These are phyloP conservation scores for Alternaria atra DNA, from an alignment of 2,329 filamentous ascomycete species.

Conservation along the genomic window DNA sequence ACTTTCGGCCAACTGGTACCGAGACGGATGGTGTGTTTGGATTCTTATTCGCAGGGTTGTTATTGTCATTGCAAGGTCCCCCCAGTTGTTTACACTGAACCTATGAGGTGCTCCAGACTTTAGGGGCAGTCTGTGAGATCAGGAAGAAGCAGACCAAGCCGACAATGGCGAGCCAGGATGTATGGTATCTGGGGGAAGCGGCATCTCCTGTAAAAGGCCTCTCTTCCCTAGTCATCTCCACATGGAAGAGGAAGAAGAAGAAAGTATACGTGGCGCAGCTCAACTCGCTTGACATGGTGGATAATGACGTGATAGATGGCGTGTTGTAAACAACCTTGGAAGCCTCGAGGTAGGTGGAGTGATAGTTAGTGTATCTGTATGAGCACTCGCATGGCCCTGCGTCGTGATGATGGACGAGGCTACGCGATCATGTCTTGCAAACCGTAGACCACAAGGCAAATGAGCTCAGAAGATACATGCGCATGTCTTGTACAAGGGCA, in stretches of 20 bases:
- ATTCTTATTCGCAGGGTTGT: slow-evolving; percentile 1
- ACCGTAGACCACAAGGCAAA: slow-evolving; percentile 8
- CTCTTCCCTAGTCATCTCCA: not conserved
- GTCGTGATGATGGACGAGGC: not conserved
- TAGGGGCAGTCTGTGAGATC: not conserved
- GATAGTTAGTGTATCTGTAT: not conserved
- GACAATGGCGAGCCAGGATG: not conserved
- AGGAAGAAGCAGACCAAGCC: not conserved
- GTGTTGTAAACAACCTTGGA: slow-evolving; percentile 8
- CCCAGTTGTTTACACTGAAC: not conserved
- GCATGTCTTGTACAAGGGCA: slow-evolving; percentile 32
- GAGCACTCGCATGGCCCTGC: not conserved
- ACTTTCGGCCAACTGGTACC: slow-evolving; percentile 3
- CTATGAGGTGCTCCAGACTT: not conserved
- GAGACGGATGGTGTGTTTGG: slow-evolving; percentile 1
- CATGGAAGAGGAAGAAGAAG: not conserved
- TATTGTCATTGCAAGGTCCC: not conserved
- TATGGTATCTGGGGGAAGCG: not conserved
- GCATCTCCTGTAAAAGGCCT: not conserved
- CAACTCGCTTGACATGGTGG: not conserved
- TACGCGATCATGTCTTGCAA: slow-evolving; percentile 18
- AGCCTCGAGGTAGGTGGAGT: not conserved
- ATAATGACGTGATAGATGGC: slow-evolving; percentile 26
- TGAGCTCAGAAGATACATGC: slow-evolving; percentile 18
- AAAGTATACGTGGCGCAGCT: slow-evolving; percentile 3